Conservation (phyloP, 2,329 filamentous ascomycete species). For the Chrysoporthe deuterocubensis region DNA sequence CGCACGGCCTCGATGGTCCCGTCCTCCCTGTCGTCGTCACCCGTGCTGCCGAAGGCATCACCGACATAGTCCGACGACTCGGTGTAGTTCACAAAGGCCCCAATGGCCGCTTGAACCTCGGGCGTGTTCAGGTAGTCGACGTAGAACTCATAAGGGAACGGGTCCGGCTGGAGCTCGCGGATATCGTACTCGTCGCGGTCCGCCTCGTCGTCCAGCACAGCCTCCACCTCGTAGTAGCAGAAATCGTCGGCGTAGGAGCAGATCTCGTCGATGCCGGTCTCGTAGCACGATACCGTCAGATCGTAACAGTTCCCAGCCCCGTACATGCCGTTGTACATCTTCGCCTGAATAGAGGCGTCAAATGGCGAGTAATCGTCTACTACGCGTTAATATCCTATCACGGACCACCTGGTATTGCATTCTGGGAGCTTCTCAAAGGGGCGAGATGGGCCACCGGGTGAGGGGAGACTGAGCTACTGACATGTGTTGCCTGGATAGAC, state of each 20-base stretch:
- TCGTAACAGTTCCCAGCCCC: slow-evolving; percentile 65
- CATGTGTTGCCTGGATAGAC: slow-evolving; percentile 57
- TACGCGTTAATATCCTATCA: background rate
- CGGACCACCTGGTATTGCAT: no score
- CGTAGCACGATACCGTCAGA: slow-evolving; percentile 58
- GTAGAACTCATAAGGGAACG: slow-evolving; percentile 61
- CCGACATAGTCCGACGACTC: slow-evolving; percentile 29
- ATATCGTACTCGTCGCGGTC: slow-evolving; percentile 64
- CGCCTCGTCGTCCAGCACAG: slow-evolving; percentile 53
- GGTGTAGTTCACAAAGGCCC: slow-evolving; percentile 32
- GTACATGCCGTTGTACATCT: slow-evolving; percentile 64
- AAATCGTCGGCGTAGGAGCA: slow-evolving; percentile 60
- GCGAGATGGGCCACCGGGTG: no score
- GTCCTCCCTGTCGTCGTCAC: slow-evolving; percentile 21
- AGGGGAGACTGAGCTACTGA: background rate
- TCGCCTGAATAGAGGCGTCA: slow-evolving; percentile 51
- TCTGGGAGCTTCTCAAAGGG: no score
- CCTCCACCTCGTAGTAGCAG: slow-evolving; percentile 58
- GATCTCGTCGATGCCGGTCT: slow-evolving; percentile 51
- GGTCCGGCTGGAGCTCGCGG: slow-evolving; percentile 57
- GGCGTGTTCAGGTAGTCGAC: slow-evolving; percentile 61
- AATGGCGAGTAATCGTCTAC: slow-evolving; percentile 53
- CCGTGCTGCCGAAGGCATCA: slow-evolving; percentile 21
- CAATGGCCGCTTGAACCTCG: slow-evolving; percentile 35
- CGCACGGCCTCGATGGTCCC: slow-evolving; percentile 23